Evolutionary conservation across 163 green algal genomes (phyloP).

Genomic region (Chloromonas sp.): DNA sequence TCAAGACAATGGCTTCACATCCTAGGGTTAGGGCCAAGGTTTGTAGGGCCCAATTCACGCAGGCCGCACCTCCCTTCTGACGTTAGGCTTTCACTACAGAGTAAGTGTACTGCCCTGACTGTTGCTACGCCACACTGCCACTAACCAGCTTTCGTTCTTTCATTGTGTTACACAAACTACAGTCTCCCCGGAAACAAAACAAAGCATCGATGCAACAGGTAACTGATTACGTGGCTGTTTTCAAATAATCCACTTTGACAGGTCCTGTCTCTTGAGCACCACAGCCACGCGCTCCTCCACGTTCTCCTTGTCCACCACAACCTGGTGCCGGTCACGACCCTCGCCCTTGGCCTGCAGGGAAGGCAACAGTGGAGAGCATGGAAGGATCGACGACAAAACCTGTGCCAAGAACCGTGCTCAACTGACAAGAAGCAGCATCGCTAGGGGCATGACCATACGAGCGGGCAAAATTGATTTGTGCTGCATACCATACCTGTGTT

Average conservation of each 20-base stretch:
- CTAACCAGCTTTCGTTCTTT: no score
- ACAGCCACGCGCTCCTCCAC: slow-evolving; percentile 68
- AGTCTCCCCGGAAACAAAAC: no score
- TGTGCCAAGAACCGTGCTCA: background rate
- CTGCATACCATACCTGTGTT: slow-evolving; percentile 18
- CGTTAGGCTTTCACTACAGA: no score
- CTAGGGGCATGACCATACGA: no score
- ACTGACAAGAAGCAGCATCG: background rate
- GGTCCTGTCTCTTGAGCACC: slow-evolving; percentile 79
- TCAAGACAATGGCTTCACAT: no score
- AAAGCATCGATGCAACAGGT: no score
- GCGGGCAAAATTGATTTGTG: background rate
- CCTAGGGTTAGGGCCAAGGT: no score
- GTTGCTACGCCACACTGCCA: no score
- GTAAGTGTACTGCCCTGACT: no score
- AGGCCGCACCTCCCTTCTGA: no score
- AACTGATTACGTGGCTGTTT: background rate
- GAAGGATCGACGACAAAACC: background rate
- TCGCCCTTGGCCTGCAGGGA: background rate
- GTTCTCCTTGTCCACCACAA: slow-evolving; percentile 63
- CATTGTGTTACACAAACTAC: no score
- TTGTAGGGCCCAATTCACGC: no score
- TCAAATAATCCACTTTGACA: slow-evolving; percentile 82
- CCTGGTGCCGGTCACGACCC: slow-evolving; percentile 25
- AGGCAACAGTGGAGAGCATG: background rate